Evolutionary conservation across 169 alveolate genomes (phyloP).

Genomic region (Plasmodium ovale): DNA sequence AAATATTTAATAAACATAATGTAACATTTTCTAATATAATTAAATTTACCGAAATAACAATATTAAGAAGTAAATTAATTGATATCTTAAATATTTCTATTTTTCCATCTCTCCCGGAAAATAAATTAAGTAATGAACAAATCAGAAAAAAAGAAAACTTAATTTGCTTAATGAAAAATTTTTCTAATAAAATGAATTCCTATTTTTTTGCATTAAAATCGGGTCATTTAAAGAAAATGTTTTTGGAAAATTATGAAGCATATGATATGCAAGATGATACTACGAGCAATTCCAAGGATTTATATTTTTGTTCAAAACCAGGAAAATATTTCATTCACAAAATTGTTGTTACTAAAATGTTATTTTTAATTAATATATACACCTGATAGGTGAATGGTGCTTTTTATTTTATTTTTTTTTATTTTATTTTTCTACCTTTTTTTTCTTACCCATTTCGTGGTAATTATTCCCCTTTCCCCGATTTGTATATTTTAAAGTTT

Average conservation of each 20-base stretch:
- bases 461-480: background rate
- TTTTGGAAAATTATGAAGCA: slow-evolving; percentile 27
- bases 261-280: background rate
- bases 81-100: background rate
- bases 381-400: background rate
- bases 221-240: background rate
- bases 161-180: slow-evolving; percentile 36
- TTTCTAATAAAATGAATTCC: slow-evolving; percentile 24
- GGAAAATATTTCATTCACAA: slow-evolving; percentile 29
- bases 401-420: background rate
- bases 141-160: background rate
- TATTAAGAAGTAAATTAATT: slow-evolving; percentile 1
- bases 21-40: slow-evolving; percentile 26
- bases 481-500: background rate
- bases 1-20: background rate
- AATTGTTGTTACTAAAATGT: background rate
- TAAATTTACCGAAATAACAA: slow-evolving; percentile 14
- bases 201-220: slow-evolving; percentile 7
- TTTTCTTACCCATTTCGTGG: too few relatives aligned
- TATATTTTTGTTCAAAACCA: slow-evolving; percentile 24
- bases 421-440: background rate
- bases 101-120: too few relatives aligned
- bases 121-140: background rate
- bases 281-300: background rate
- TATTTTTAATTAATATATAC: background rate